Conservation (phyloP, 805 yeast species). For the Candida caryicola region DNA sequence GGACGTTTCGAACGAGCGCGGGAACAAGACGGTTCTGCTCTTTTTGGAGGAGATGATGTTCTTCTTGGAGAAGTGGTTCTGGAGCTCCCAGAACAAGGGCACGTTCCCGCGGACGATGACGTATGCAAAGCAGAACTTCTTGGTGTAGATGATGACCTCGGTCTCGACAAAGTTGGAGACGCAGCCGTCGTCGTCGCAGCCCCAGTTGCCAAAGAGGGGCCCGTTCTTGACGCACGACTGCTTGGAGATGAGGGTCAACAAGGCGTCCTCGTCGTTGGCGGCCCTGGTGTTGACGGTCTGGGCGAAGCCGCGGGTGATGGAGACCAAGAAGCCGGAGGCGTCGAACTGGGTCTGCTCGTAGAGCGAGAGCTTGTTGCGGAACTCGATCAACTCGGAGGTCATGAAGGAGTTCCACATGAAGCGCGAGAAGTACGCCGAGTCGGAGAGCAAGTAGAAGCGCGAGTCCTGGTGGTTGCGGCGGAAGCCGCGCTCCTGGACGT, state of each 20-base stretch:
- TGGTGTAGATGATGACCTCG: conserved; percentile 46
- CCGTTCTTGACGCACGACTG: conserved; percentile 50
- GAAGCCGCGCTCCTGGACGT: conserved; percentile 44
- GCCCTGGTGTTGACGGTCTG: conserved; percentile 39
- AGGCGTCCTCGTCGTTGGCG: conserved; percentile 29
- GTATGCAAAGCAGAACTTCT: conserved; percentile 41
- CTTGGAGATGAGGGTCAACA: conserved; percentile 50
- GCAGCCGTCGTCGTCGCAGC: conserved; percentile 55
- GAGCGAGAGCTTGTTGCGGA: conserved; percentile 41
- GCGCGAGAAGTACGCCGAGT: conserved; percentile 41
- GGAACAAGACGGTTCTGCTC: conserved; percentile 44
- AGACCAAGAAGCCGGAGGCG: conserved; percentile 43
- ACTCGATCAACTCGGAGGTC: conserved; percentile 44
- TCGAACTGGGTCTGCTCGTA: conserved; percentile 44
- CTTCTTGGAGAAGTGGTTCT: conserved; percentile 37
- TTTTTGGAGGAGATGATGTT: conserved; percentile 27
- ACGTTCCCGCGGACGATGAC: conserved; percentile 51
- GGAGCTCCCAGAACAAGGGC: conserved; percentile 55
- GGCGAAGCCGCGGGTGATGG: conserved; percentile 52
- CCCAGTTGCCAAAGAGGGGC: conserved; percentile 53
- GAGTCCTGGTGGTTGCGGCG: conserved; percentile 7
- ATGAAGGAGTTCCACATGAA: conserved; percentile 54
- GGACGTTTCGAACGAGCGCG: conserved; percentile 53
- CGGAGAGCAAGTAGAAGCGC: conserved; percentile 25
- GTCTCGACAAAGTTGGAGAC: conserved; percentile 52